These are phyloP conservation scores for Starmera quercuum DNA, from an alignment of 805 yeast genomes.

Conservation along the genomic window DNA sequence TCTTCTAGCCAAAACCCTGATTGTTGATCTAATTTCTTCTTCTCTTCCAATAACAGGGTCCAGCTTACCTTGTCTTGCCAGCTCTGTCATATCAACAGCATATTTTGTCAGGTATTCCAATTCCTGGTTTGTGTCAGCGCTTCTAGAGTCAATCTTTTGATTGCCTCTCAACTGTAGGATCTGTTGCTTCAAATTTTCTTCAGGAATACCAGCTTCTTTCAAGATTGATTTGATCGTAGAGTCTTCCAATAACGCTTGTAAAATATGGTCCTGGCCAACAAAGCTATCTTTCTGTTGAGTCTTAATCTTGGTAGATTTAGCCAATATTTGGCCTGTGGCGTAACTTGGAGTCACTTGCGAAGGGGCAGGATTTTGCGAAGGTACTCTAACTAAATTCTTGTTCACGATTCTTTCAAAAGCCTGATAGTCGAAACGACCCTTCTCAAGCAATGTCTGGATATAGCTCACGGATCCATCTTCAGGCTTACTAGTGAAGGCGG, in stretches of 20 bases:
- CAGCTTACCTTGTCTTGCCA: conserved; percentile 87
- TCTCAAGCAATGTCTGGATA: conserved; percentile 74
- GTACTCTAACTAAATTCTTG: conserved; percentile 72
- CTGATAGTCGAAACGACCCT: conserved; percentile 84
- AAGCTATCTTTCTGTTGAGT: conserved; percentile 84
- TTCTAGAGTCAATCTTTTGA: conserved; percentile 86
- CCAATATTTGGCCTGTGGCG: conserved; percentile 67
- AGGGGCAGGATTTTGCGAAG: conserved; percentile 88
- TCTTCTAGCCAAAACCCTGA: conserved; percentile 92
- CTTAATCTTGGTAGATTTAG: conserved; percentile 70
- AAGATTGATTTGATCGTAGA: conserved; percentile 58
- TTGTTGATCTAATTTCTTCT: conserved; percentile 93
- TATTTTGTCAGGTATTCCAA: conserved; percentile 83
- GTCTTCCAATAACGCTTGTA: conserved; percentile 81
- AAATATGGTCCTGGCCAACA: conserved; percentile 89
- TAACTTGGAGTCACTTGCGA: conserved; percentile 68
- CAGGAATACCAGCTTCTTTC: conserved; percentile 61
- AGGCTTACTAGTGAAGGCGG: conserved; percentile 71
- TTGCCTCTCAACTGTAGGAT: conserved; percentile 78
- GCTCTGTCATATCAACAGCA: conserved; percentile 89
- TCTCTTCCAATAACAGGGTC: conserved; percentile 99
- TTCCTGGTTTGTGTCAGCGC: conserved; percentile 83
- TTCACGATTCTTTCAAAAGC: conserved; percentile 74
- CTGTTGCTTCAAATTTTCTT: conserved; percentile 69
- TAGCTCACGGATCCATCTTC: conserved; percentile 54